Conservation (phyloP, 805 yeast genomes). For the Wickerhamomyces alni region DNA sequence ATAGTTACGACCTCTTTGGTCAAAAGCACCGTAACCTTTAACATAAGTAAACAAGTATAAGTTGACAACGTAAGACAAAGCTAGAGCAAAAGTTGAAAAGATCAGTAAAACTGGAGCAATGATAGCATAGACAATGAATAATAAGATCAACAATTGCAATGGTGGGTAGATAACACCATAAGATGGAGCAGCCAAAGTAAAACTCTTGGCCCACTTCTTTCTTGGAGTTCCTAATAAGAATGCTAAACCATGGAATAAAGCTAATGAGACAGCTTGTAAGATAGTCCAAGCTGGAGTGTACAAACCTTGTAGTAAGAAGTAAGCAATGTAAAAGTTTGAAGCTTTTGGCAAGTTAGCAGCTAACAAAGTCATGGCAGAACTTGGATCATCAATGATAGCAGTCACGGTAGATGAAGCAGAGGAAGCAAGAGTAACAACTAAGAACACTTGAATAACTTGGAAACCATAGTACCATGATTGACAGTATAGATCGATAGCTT, state of each 20-base stretch:
- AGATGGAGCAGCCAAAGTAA: slow-evolving; percentile 55
- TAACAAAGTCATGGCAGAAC: slow-evolving; percentile 64
- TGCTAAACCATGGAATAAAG: slow-evolving; percentile 67
- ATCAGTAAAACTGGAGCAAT: slow-evolving; percentile 71
- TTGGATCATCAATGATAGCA: slow-evolving; percentile 61
- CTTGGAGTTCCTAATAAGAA: slow-evolving; percentile 85
- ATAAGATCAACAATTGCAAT: slow-evolving; percentile 67
- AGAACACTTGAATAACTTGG: slow-evolving; percentile 84
- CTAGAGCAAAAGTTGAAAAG: slow-evolving; percentile 55
- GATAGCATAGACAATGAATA: slow-evolving; percentile 69
- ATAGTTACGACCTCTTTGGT: slow-evolving; percentile 68
- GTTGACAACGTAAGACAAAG: slow-evolving; percentile 54
- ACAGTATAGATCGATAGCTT: slow-evolving; percentile 71
- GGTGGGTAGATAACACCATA: slow-evolving; percentile 84
- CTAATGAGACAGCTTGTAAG: slow-evolving; percentile 67
- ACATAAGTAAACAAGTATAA: slow-evolving; percentile 63
- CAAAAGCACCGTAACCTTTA: slow-evolving; percentile 40
- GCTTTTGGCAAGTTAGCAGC: slow-evolving; percentile 81
- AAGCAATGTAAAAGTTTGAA: slow-evolving; percentile 83
- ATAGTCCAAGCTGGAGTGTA: slow-evolving; percentile 70
- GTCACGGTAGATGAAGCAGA: slow-evolving; percentile 73
- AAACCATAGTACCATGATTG: slow-evolving; percentile 89
- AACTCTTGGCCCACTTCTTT: slow-evolving; percentile 78
- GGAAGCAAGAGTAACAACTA: slow-evolving; percentile 79
- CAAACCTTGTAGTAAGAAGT: slow-evolving; percentile 77